Evolutionary conservation across 176 grass and related monocot genomes (phyloP).

Genomic region (Metroxylon sagu): DNA sequence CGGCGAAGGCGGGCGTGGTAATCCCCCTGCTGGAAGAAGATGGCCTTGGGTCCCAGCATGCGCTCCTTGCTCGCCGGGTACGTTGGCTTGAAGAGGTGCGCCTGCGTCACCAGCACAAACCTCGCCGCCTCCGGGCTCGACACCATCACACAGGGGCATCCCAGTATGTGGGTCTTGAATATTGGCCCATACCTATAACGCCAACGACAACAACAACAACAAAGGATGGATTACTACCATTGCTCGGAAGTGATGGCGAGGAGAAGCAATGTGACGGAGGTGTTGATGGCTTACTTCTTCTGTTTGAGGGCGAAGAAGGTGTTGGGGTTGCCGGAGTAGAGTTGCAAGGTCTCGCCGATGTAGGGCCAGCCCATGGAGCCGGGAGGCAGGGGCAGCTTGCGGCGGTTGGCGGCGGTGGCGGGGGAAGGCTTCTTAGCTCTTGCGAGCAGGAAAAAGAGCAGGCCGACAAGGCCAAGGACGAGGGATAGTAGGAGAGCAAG

Average conservation of each 20-base stretch:
- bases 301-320: constrained; percentile 73
- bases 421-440: no score
- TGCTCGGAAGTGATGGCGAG: not conserved
- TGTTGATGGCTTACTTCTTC: constrained; percentile 13
- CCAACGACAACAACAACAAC: no score
- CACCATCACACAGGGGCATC: constrained; percentile 95
- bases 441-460: not conserved
- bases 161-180: constrained; percentile 96
- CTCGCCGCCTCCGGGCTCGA: constrained; percentile 90
- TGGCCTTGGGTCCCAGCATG: constrained; percentile 80
- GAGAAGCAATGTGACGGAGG: no score
- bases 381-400: constrained; percentile 52
- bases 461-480: not conserved
- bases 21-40: constrained; percentile 95
- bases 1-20: constrained; percentile 85
- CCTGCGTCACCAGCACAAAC: constrained; percentile 86
- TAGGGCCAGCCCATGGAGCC: constrained; percentile 95
- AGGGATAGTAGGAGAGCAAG: not conserved
- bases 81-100: constrained; percentile 95
- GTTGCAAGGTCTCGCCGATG: constrained; percentile 86
- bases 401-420: not conserved
- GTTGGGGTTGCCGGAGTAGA: constrained; percentile 78
- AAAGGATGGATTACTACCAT: no score
- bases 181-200: constrained; percentile 42
- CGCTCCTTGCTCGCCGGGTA: constrained; percentile 99